Percentiles rank a stretch among this genome's conserved stretches.
These are phyloP conservation scores for Sphagnurus paluster DNA, from an alignment of 1,284 basidiomycete species.

Conservation along the genomic window DNA sequence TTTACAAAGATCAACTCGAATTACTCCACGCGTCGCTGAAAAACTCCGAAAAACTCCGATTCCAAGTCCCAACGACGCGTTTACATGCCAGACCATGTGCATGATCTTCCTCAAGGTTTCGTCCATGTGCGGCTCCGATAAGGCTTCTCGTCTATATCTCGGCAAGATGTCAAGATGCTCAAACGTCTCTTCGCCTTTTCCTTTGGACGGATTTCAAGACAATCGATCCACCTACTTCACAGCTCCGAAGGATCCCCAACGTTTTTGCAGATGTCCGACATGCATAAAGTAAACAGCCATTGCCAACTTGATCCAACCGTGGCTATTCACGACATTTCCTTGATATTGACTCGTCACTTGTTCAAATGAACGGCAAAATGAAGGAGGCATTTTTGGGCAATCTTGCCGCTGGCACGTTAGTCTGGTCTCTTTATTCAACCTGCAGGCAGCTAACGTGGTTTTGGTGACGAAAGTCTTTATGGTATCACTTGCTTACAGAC, in stretches of 20 bases:
- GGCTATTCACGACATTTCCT: not conserved
- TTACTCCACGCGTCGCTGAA: too few species aligned
- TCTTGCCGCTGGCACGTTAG: not conserved
- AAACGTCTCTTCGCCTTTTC: not conserved
- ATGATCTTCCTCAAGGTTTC: not conserved
- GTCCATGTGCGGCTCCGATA: not conserved
- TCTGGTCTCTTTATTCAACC: not conserved
- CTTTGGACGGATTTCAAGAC: not conserved
- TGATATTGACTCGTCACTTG: not conserved
- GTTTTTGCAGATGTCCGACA: not conserved
- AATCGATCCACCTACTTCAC: not conserved
- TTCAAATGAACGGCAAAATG: not conserved
- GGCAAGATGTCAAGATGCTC: not conserved
- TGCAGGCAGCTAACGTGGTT: not conserved
- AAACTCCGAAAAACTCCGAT: too few species aligned
- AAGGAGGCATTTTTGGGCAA: conserved; percentile 4
- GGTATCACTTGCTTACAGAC: conserved; percentile 1
- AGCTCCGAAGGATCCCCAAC: not conserved
- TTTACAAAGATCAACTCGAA: too few species aligned
- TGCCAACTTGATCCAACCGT: not conserved
- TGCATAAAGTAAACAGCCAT: not conserved
- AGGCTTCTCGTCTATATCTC: not conserved
- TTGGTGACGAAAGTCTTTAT: not conserved
- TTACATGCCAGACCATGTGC: too few species aligned
- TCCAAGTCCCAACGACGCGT: too few species aligned